These are phyloP conservation scores for Spergularia bocconei DNA, from an alignment of 148 eudicot species.

Conservation along the genomic window DNA sequence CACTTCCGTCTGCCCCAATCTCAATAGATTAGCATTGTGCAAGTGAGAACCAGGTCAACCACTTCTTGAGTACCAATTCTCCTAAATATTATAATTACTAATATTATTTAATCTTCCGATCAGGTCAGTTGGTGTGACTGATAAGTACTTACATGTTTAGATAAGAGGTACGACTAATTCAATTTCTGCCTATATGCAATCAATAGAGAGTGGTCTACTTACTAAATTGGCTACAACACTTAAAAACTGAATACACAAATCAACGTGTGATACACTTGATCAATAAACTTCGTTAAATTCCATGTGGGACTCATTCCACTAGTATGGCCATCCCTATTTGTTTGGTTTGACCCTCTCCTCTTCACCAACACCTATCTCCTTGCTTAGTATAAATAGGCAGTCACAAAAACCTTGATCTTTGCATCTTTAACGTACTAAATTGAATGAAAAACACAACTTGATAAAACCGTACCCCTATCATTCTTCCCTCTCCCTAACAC, in stretches of 20 bases:
- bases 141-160: too few species aligned
- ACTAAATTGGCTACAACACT: too few species aligned
- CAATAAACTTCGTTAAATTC: background rate
- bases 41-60: constrained; percentile 19
- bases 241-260: too few species aligned
- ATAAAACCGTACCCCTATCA: background rate
- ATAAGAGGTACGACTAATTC: too few species aligned
- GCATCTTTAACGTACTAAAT: background rate
- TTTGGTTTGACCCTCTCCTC: constrained; percentile 20
- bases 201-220: too few species aligned
- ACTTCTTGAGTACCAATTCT: background rate
- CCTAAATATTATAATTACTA: too few species aligned
- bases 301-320: constrained; percentile 6
- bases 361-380: background rate
- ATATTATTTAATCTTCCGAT: too few species aligned
- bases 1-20: background rate
- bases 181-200: too few species aligned
- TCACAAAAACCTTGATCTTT: background rate
- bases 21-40: background rate
- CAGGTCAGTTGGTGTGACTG: too few species aligned
- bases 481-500: background rate
- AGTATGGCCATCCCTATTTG: background rate
- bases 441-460: background rate
- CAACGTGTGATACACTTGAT: too few species aligned
- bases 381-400: constrained; percentile 9